Conservation (phyloP, 2,329 filamentous ascomycete species). For the Sporothrix pseudoabietina region DNA sequence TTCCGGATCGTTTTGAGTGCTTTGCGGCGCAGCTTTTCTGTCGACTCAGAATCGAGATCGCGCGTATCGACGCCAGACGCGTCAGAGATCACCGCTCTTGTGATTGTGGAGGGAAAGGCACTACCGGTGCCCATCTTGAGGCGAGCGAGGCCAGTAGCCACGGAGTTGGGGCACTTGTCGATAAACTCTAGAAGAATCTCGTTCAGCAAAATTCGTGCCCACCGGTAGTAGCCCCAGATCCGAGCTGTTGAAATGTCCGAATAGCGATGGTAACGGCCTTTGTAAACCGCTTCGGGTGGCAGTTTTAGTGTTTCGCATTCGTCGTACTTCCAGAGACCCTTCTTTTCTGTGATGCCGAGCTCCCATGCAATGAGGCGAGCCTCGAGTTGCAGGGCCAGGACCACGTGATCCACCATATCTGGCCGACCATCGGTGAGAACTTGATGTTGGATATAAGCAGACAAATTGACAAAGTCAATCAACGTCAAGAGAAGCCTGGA, state of each 20-base stretch:
- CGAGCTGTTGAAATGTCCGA: conserved; percentile 55
- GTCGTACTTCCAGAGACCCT: conserved; percentile 45
- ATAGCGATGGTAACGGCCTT: conserved; percentile 59
- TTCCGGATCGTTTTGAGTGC: conserved; percentile 42
- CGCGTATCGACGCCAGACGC: not conserved
- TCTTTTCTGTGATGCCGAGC: conserved; percentile 37
- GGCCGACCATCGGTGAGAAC: conserved; percentile 45
- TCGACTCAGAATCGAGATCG: not conserved
- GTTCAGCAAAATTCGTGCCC: conserved; percentile 57
- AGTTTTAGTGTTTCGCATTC: conserved; percentile 40
- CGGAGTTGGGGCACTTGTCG: conserved; percentile 42
- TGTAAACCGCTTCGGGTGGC: conserved; percentile 51
- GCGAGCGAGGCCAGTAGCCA: conserved; percentile 6
- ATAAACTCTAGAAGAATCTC: conserved; percentile 52
- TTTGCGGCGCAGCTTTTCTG: conserved; percentile 35
- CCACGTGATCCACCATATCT: conserved; percentile 43
- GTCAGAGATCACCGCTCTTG: not conserved
- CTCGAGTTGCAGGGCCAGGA: conserved; percentile 48
- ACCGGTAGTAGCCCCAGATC: conserved; percentile 63
- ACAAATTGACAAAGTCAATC: conserved; percentile 47
- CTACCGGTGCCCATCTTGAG: not conserved
- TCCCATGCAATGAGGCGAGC: conserved; percentile 47
- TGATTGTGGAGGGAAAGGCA: not conserved
- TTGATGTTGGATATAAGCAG: conserved; percentile 42
- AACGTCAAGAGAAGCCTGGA: conserved; percentile 48